phyloP scores from a whole-genome alignment of 2,329 filamentous ascomycete species.

The Chalaropsis ovoidea region DNA sequence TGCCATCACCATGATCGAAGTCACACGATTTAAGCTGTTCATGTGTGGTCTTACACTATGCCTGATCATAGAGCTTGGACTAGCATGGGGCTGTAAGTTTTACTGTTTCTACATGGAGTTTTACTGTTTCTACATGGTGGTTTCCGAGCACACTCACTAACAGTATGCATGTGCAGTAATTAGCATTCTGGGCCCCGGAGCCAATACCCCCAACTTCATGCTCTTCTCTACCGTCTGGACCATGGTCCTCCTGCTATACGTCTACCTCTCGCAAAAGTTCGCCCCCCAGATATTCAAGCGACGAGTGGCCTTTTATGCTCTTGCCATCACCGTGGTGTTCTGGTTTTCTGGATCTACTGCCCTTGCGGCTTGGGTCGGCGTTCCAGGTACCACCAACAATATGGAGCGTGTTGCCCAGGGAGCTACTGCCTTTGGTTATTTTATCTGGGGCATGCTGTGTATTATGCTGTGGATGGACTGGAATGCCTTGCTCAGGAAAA shows the following conservation, averaged over 20 bases:
- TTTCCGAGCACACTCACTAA: not conserved
- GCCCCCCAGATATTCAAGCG: constrained; percentile 52
- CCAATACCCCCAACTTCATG: constrained; percentile 57
- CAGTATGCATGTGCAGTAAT: constrained; percentile 42
- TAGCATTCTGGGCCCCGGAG: constrained; percentile 31
- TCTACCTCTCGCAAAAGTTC: constrained; percentile 57
- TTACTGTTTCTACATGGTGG: not conserved
- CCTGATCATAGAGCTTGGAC: constrained; percentile 57
- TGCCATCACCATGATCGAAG: constrained; percentile 16
- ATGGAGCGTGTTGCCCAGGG: constrained; percentile 48
- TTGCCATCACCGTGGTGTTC: constrained; percentile 68
- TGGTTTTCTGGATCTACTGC: constrained; percentile 85
- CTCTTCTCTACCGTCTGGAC: constrained; percentile 74
- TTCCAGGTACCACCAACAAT: constrained; percentile 43
- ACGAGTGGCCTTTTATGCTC: constrained; percentile 55
- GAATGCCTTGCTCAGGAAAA: constrained; percentile 16
- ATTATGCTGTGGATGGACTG: constrained; percentile 21
- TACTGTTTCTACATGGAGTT: not conserved
- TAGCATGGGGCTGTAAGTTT: constrained; percentile 59
- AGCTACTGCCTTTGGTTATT: constrained; percentile 55
- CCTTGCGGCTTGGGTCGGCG: constrained; percentile 54
- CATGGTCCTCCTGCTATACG: constrained; percentile 53
- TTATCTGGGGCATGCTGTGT: constrained; percentile 41
- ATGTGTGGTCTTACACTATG: constrained; percentile 17
- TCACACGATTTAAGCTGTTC: constrained; percentile 16